phyloP scores from a whole-genome alignment of 768 basidiomycete species.

The Mycena metata region DNA sequence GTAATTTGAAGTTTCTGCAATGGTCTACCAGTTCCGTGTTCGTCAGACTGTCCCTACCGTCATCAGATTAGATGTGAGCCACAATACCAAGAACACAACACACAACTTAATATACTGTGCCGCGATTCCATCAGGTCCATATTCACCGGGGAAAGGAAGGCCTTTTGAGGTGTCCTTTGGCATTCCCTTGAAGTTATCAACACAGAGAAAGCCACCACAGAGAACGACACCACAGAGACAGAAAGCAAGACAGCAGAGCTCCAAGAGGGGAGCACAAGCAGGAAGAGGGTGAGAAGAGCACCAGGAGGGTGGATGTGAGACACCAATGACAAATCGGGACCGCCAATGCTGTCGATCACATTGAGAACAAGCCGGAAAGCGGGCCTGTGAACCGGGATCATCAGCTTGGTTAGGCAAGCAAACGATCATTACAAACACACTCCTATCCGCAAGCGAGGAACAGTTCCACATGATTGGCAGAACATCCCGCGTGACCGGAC shows the following conservation, averaged over 20 bases:
- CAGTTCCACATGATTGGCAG: slow-evolving; percentile 17
- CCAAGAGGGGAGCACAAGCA: no score
- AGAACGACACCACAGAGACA: no score
- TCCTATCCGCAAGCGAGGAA: background rate
- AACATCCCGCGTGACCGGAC: slow-evolving; percentile 14
- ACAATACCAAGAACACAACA: background rate
- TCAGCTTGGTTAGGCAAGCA: slow-evolving; percentile 11
- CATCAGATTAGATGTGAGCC: background rate
- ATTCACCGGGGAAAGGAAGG: slow-evolving; percentile 24
- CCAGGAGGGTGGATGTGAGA: no score
- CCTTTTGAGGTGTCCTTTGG: slow-evolving; percentile 11
- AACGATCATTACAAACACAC: slow-evolving; percentile 7
- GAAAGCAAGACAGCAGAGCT: no score
- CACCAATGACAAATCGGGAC: no score
- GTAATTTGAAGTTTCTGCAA: slow-evolving; percentile 16
- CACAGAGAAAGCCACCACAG: no score
- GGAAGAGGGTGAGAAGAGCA: no score
- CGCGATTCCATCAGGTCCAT: slow-evolving; percentile 10
- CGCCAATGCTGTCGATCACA: background rate
- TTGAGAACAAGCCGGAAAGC: slow-evolving; percentile 3
- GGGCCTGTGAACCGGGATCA: slow-evolving; percentile 17
- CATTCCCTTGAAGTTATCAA: background rate
- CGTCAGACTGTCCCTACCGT: background rate
- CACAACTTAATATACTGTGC: slow-evolving; percentile 16
- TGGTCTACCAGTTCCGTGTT: slow-evolving; percentile 7